Evolutionary conservation across 139 green algal species (phyloP), one percentile per base, ranked within the genome.

Genomic region (Chlorella vulgaris): DNA sequence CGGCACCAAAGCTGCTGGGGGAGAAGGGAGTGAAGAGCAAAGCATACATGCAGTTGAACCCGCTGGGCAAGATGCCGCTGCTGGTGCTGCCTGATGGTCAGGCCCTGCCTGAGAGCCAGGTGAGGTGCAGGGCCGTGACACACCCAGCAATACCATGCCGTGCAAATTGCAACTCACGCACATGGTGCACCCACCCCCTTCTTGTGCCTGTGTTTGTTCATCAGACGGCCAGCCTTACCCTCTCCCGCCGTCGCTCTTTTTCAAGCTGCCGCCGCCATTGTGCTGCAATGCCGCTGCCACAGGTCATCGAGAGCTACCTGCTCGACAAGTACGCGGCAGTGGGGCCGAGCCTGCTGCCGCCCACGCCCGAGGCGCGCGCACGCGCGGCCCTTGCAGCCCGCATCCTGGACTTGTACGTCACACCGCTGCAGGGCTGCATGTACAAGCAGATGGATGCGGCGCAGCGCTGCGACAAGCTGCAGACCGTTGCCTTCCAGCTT

Each of bases 331-430:
- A 90, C 61, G 60, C 29, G 0, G 79, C 39, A 1, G 26, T 43
- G 6, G 91, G 91, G 0, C 88, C 91, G 1, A 67, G 50, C 28
- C 80, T 96, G 67, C 50, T 67, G 67, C 87, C 91, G 4, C n/a
- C 85, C 13, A 91, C 87, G 2, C 82, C 91, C 0, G 90, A 95
- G 76, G 36, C 60, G 38, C 79, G 88, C 0, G 91, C 90, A 7
- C 36, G 58, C 2, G 81, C 75, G 5, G 51, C 58, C 2, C 87
- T 95, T 69, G 87, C 75, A 8, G 84, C 78, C 0, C 87, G 92
- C 66, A 75, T 95, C 8, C 88, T 91, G 76, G 93, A 97, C 80
- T 47, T 92, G 21, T 97, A 96, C 89, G 92, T 96, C 33, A 75
- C 47, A 58, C 47, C 13, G 13, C 55, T 40, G 69, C 69, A 76